A percentile compares a stretch with the other conserved stretches of the same genome.
Conservation (phyloP, 2,329 filamentous ascomycete genomes). For the Alternaria novae-zelandiae region DNA sequence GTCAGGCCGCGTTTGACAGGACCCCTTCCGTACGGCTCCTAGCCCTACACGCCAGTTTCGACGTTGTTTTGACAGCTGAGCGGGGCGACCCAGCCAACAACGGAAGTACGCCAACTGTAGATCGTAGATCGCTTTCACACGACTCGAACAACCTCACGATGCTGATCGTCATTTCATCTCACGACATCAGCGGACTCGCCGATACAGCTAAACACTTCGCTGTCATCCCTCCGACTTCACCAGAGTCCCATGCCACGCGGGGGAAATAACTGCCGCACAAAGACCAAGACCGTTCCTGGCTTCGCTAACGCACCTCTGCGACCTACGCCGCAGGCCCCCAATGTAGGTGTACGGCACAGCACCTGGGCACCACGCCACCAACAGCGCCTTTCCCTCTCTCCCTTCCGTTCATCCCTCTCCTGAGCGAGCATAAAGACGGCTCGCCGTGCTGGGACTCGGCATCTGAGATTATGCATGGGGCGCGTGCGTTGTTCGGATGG, state of each 20-base stretch:
- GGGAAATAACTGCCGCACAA: background rate
- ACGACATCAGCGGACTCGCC: background rate
- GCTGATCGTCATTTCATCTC: background rate
- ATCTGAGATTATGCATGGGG: background rate
- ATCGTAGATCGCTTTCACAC: background rate
- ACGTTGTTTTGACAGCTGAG: background rate
- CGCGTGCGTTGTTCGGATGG: background rate
- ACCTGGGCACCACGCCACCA: background rate
- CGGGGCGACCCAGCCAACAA: background rate
- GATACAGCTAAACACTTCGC: background rate
- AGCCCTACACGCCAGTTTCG: background rate
- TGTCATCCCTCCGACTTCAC: background rate
- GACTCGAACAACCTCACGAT: background rate
- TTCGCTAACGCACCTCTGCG: background rate
- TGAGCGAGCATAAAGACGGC: background rate
- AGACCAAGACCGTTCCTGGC: background rate
- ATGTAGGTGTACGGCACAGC: background rate
- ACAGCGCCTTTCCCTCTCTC: background rate
- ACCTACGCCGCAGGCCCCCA: slow-evolving; percentile 1
- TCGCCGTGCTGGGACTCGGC: background rate
- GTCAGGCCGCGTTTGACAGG: background rate
- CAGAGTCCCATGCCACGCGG: background rate
- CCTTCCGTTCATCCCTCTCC: background rate
- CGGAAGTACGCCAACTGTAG: background rate
- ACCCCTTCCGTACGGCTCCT: background rate